These are phyloP conservation scores for Boletus rubroflammeus DNA, from an alignment of 768 basidiomycete genomes.

Conservation along the genomic window DNA sequence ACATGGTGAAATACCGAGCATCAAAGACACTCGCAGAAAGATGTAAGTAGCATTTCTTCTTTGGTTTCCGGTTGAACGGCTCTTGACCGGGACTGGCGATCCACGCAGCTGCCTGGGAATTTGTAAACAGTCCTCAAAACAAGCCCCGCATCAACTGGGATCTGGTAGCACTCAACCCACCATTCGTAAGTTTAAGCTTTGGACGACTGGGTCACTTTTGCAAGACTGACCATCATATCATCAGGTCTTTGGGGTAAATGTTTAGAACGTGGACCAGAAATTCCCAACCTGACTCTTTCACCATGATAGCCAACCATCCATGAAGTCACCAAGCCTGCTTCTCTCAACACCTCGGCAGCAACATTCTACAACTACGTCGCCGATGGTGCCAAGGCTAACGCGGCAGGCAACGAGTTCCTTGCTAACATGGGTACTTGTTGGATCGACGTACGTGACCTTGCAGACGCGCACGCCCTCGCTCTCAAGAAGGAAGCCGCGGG, in stretches of 20 bases:
- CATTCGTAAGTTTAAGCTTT: slow-evolving; percentile 27
- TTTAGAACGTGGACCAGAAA: background rate
- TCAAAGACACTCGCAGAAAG: slow-evolving; percentile 66
- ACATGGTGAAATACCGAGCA: slow-evolving; percentile 46
- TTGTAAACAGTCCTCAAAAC: slow-evolving; percentile 30
- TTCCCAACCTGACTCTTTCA: background rate
- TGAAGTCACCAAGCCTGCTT: slow-evolving; percentile 31
- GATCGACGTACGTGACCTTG: slow-evolving; percentile 56
- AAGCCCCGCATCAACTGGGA: slow-evolving; percentile 37
- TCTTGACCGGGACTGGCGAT: background rate
- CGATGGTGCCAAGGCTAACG: slow-evolving; percentile 15
- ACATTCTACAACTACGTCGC: slow-evolving; percentile 35
- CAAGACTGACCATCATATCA: background rate
- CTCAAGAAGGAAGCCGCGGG: slow-evolving; percentile 50
- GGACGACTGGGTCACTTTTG: background rate
- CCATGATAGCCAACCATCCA: slow-evolving; percentile 41
- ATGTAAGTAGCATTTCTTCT: slow-evolving; percentile 28
- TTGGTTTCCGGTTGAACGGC: background rate
- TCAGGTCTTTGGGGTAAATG: slow-evolving; percentile 30
- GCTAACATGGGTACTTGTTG: slow-evolving; percentile 30
- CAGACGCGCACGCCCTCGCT: slow-evolving; percentile 49
- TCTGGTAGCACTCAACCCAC: slow-evolving; percentile 38
- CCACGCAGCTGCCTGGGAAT: slow-evolving; percentile 46
- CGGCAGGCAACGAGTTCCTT: slow-evolving; percentile 24
- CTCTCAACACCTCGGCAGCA: slow-evolving; percentile 40